Evolutionary conservation across 768 basidiomycete species (phyloP).

Genomic region (Paxillus ammoniavirescens): DNA sequence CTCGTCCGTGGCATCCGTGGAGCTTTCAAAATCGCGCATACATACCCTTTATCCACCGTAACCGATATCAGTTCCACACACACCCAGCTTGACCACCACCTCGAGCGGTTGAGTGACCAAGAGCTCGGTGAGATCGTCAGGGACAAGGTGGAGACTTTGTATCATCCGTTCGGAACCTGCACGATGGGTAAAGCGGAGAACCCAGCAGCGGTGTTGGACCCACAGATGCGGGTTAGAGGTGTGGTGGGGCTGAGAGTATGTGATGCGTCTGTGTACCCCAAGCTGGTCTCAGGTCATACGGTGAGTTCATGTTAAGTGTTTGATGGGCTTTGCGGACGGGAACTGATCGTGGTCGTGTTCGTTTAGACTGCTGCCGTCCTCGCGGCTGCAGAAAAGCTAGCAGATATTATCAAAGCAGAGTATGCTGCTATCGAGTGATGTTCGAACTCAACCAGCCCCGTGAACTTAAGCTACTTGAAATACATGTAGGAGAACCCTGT

Average conservation of each 20-base stretch:
- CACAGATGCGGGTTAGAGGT: constrained; percentile 43
- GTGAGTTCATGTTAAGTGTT: constrained; percentile 25
- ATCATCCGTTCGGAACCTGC: constrained; percentile 42
- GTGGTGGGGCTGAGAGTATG: constrained; percentile 41
- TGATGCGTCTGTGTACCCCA: constrained; percentile 47
- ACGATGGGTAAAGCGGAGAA: constrained; percentile 39
- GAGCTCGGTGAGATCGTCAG: constrained; percentile 36
- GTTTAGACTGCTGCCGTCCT: constrained; percentile 27
- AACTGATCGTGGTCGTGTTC: background rate
- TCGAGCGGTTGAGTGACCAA: constrained; percentile 32
- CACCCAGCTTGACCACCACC: constrained; percentile 36
- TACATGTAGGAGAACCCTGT: background rate
- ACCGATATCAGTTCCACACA: constrained; percentile 31
- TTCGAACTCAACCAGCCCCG: background rate
- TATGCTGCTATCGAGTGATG: constrained; percentile 1
- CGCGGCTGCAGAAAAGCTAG: constrained; percentile 36
- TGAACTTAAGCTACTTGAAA: background rate
- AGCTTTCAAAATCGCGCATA: constrained; percentile 36
- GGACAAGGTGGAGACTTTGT: constrained; percentile 38
- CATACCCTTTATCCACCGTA: constrained; percentile 36
- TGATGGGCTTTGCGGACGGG: background rate
- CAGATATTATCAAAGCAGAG: constrained; percentile 31
- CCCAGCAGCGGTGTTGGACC: constrained; percentile 41
- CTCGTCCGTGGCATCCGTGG: constrained; percentile 42
- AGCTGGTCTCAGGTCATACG: constrained; percentile 44